Conservation (phyloP, 2,329 filamentous ascomycete genomes). For the Ophiostoma ulmi region DNA sequence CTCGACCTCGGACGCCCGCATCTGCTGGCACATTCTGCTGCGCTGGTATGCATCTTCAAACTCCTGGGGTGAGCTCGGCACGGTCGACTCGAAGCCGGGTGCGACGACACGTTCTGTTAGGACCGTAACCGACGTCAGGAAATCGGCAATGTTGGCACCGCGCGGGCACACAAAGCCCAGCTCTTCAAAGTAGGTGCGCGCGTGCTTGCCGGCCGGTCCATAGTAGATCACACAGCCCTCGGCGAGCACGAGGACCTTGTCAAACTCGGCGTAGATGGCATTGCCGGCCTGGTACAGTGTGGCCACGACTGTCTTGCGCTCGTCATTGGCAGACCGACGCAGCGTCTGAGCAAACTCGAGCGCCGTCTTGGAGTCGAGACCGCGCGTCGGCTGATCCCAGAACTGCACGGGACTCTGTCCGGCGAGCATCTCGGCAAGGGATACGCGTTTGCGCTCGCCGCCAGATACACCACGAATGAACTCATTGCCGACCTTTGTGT, state of each 20-base stretch:
- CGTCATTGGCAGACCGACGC: slow-evolving; percentile 61
- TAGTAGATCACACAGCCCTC: slow-evolving; percentile 60
- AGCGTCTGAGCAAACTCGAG: slow-evolving; percentile 70
- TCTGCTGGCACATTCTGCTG: slow-evolving; percentile 38
- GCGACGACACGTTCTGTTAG: slow-evolving; percentile 52
- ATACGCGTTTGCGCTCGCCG: slow-evolving; percentile 65
- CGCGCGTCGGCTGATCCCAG: slow-evolving; percentile 69
- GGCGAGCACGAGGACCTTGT: slow-evolving; percentile 55
- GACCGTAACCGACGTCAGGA: slow-evolving; percentile 67
- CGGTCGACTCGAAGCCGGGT: slow-evolving; percentile 52
- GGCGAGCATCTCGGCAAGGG: slow-evolving; percentile 58
- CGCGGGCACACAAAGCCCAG: slow-evolving; percentile 63
- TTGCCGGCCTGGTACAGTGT: slow-evolving; percentile 70
- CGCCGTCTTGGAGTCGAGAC: slow-evolving; percentile 69
- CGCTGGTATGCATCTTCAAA: slow-evolving; percentile 53
- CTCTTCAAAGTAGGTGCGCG: slow-evolving; percentile 60
- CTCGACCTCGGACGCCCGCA: slow-evolving; percentile 45
- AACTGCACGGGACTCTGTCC: slow-evolving; percentile 56
- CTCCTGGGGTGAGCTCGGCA: slow-evolving; percentile 56
- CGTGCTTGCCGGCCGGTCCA: slow-evolving; percentile 51
- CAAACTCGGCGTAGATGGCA: slow-evolving; percentile 58
- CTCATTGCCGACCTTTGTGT: slow-evolving; percentile 72
- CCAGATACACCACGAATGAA: slow-evolving; percentile 69
- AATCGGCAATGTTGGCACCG: slow-evolving; percentile 65
- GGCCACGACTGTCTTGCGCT: slow-evolving; percentile 60